Conservation (phyloP, 2,329 filamentous ascomycete species). For the Stachybotrys chartarum region DNA sequence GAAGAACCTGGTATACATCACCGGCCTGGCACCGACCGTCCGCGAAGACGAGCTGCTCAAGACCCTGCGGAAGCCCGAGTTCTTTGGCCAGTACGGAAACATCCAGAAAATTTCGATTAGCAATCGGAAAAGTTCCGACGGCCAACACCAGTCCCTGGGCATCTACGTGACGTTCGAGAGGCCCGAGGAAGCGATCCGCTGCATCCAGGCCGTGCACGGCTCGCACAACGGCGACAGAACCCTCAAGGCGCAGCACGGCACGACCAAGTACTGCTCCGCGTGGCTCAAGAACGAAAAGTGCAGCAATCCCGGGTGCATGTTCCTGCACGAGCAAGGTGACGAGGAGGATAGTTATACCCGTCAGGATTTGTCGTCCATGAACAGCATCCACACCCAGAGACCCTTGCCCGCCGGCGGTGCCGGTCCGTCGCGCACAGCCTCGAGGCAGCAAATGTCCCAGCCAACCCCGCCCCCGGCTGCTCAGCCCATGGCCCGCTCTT, state of each 20-base stretch:
- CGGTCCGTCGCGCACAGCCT: slow-evolving; percentile 46
- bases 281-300: slow-evolving; percentile 93
- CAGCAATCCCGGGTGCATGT: slow-evolving; percentile 95
- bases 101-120: slow-evolving; percentile 99
- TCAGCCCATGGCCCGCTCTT: slow-evolving; percentile 65
- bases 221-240: slow-evolving; percentile 84
- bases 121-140: slow-evolving; percentile 74
- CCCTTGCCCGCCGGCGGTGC: slow-evolving; percentile 40
- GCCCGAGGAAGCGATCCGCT: slow-evolving; percentile 82
- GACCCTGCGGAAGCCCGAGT: slow-evolving; percentile 82
- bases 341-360: slow-evolving; percentile 95
- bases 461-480: slow-evolving; percentile 33
- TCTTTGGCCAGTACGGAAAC: slow-evolving; percentile 96
- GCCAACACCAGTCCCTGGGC: slow-evolving; percentile 79
- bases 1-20: slow-evolving; percentile 98
- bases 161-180: slow-evolving; percentile 98
- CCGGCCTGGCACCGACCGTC: slow-evolving; percentile 83
- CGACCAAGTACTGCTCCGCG: slow-evolving; percentile 97
- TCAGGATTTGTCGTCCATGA: slow-evolving; percentile 91
- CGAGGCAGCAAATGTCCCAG: slow-evolving; percentile 40
- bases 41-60: slow-evolving; percentile 88
- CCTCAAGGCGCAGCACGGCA: slow-evolving; percentile 73
- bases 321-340: slow-evolving; percentile 95
- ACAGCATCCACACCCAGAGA: slow-evolving; percentile 75
- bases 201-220: slow-evolving; percentile 87